These are phyloP conservation scores for Annulohypoxylon truncatum DNA, from an alignment of 2,329 filamentous ascomycete genomes.

Conservation along the genomic window DNA sequence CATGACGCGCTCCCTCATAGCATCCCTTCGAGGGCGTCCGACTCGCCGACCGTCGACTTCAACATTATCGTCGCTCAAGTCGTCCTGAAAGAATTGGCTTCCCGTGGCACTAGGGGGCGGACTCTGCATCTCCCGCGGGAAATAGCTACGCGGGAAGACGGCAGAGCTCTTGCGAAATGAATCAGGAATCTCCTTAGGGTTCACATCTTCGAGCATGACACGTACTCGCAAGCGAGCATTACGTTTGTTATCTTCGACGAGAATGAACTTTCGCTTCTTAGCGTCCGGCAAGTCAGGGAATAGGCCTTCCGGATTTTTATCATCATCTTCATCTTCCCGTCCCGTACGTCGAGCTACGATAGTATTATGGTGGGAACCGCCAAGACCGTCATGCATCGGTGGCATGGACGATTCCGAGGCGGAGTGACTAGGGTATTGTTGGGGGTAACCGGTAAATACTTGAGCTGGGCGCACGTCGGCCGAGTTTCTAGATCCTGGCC, in stretches of 20 bases:
- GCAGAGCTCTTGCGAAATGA: slow-evolving; percentile 91
- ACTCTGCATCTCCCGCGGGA: slow-evolving; percentile 91
- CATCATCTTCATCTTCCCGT: slow-evolving; percentile 61
- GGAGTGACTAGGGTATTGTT: slow-evolving; percentile 54
- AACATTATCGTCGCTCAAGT: slow-evolving; percentile 66
- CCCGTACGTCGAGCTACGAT: slow-evolving; percentile 49
- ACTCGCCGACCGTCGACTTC: slow-evolving; percentile 62
- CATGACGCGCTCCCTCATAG: slow-evolving; percentile 54
- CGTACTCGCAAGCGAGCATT: slow-evolving; percentile 86
- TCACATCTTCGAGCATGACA: slow-evolving; percentile 91
- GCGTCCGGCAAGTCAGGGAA: slow-evolving; percentile 90
- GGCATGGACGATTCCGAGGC: slow-evolving; percentile 54
- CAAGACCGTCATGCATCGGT: slow-evolving; percentile 54
- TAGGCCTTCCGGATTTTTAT: slow-evolving; percentile 73
- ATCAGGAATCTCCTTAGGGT: slow-evolving; percentile 96
- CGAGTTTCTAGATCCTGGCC: slow-evolving; percentile 58
- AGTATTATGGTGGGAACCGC: slow-evolving; percentile 51
- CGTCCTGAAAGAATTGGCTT: slow-evolving; percentile 79
- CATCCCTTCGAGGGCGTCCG: slow-evolving; percentile 52
- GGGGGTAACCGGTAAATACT: slow-evolving; percentile 51
- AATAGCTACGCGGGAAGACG: slow-evolving; percentile 91
- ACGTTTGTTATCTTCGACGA: slow-evolving; percentile 89
- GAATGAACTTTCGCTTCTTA: slow-evolving; percentile 95
- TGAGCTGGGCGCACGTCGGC: slow-evolving; percentile 67
- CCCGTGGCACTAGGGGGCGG: slow-evolving; percentile 81